Evolutionary conservation across 2,329 filamentous ascomycete species (phyloP), one percentile per base, ranked within the genome.

Genomic region (Colletotrichum sidae): DNA sequence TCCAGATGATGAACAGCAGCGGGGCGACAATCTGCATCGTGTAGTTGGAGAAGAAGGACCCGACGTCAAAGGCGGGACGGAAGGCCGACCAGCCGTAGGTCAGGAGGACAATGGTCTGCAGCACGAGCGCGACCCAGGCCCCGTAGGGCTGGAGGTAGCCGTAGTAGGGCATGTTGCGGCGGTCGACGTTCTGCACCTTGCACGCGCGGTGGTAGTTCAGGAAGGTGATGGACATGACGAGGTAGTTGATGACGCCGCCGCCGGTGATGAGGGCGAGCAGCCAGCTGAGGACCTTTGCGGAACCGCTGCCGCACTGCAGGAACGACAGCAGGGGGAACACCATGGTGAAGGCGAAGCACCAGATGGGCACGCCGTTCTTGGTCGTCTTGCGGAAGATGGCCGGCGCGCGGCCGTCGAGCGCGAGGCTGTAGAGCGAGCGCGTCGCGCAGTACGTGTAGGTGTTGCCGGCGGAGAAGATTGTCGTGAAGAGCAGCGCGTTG

Each of bases 91-190:
- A 91, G 2, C 89, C 88, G 69, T 90, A 88, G 0, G 90, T 82
- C 1, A 90, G 79, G 4, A 91, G 84, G 9, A 91, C 78, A 34
- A 90, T 80, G 58, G 74, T 79, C 71, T 89, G 90, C 44, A 90
- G 78, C 0, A 85, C 67, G 12, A 90, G 80, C 6, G 82, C 84
- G 15, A 86, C 71, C 72, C 85, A 83, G 0, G 88, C 88, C 0
- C 88, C 88, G 62, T 80, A 84, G 0, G 89, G 89, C 66, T 91
- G 90, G 0, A 88, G 89, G 86, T 86, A 90, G 71, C 90, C 90
- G 66, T 83, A 86, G 77, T 88, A 91, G 0, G 88, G 88, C 0
- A 91, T 79, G 79, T 64, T 89, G 85, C 8, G 87, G 86, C 53
- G 66, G 57, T 68, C 63, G 54, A 88, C 84, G n/a, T 84, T 84